Base-by-base conservation (phyloP, 768 basidiomycete genomes). In the Vararia minispora region DNA sequence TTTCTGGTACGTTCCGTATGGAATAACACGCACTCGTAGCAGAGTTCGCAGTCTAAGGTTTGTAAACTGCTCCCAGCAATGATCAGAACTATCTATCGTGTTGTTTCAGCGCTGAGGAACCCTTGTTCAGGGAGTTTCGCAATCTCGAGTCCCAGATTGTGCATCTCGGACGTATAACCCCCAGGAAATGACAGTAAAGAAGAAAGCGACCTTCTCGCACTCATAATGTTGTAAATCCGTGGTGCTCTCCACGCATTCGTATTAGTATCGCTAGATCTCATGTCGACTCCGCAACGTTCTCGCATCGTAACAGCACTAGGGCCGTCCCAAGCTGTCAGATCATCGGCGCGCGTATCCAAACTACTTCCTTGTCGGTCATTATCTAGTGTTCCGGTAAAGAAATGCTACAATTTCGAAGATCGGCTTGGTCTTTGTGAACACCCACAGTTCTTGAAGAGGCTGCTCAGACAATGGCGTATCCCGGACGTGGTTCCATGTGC, bases 1-100 rank as follows among this genome's bases (percentile, higher is more conserved):
- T 75, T 74, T 41, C 64, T 71, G 1, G 57, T 71, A 30, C 58
- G 71, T 21, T 72, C 71, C 0, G 44, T 74, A 20, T 74, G 71
- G 69, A 67, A 74, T 43, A 74, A 72, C 37, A 71, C 66, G 0
- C 67, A 71, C 32, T 12, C 55, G 10, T 52, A 34, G 38, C 5
- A 5, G 22, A 4, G 7, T 24, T 6, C n/a, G 24, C 23, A 28
- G 4, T 24, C 34, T 30, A 17, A 20, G 20, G 12, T 30, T 25
- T n/a, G n/a, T 25, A 41, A 22, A 37, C 23, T 44, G 42, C 43
- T 42, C 18, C 41, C 37, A 44, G 31, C 43, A 44, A 42, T 42
- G 40, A 45, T n/a, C 32, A 34, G 42, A 43, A 32, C 33, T 12
- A 21, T 43, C n/a, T n/a, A n/a, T n/a, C n/a, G n/a, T n/a, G n/a